A percentile compares a stretch with the other conserved stretches of the same genome.
phyloP scores from a whole-genome alignment of 805 yeast genomes.

The Candida insectalens region DNA sequence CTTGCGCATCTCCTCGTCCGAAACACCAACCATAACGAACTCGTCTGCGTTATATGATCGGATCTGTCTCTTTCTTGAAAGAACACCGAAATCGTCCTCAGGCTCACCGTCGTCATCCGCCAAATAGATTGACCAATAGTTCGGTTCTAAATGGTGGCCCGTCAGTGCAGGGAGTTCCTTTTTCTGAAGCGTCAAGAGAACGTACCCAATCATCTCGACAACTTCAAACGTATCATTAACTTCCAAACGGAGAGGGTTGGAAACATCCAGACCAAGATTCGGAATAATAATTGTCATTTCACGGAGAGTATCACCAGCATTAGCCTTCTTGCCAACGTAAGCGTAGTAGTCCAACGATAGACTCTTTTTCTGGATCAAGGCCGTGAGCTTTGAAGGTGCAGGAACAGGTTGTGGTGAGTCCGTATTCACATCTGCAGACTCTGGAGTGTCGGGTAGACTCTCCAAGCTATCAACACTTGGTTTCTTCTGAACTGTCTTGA shows the following conservation, averaged over 20 bases:
- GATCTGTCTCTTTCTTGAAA: constrained; percentile 59
- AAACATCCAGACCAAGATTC: constrained; percentile 5
- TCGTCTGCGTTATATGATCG: constrained; percentile 74
- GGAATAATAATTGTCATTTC: constrained; percentile 13
- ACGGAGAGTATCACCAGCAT: constrained; percentile 5
- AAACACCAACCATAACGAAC: constrained; percentile 62
- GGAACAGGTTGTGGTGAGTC: background rate
- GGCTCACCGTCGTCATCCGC: constrained; percentile 93
- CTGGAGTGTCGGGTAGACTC: background rate
- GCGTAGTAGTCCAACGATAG: constrained; percentile 34
- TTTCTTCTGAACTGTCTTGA: background rate
- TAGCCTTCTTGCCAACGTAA: constrained; percentile 14
- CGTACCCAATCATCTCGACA: constrained; percentile 46
- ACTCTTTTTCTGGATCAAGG: constrained; percentile 31
- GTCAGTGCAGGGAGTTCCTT: constrained; percentile 12
- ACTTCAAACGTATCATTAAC: constrained; percentile 32
- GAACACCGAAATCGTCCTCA: constrained; percentile 85
- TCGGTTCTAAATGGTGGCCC: constrained; percentile 37
- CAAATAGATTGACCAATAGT: constrained; percentile 65
- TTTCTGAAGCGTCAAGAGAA: constrained; percentile 18
- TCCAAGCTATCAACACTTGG: background rate
- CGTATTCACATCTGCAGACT: background rate
- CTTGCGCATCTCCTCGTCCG: constrained; percentile 32
- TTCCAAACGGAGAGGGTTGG: constrained; percentile 12
- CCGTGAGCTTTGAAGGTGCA: constrained; percentile 28